phyloP scores from a whole-genome alignment of 352 stramenopile genomes.

The Phytophthora melonis region DNA sequence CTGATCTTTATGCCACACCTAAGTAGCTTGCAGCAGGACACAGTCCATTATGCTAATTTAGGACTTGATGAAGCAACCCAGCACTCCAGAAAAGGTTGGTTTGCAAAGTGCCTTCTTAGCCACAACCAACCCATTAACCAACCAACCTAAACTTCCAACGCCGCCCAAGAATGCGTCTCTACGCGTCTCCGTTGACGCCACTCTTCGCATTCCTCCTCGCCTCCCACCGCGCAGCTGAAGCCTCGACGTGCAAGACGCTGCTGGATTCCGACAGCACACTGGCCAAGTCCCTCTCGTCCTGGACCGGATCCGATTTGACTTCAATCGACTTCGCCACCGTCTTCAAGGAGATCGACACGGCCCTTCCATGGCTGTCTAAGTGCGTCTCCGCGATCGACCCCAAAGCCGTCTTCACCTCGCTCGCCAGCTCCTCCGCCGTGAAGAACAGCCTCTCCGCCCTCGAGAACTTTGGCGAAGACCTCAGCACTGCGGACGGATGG shows the following conservation, averaged over 20 bases:
- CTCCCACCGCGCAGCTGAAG: background rate
- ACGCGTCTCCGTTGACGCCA: background rate
- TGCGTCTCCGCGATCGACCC: slow-evolving; percentile 50
- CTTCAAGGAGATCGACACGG: slow-evolving; percentile 36
- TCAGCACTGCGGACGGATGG: slow-evolving; percentile 6
- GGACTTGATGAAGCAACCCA: too few relatives aligned
- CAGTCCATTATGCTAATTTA: too few relatives aligned
- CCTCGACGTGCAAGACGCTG: slow-evolving; percentile 25
- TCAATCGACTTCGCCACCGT: slow-evolving; percentile 20
- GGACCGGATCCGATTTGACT: background rate
- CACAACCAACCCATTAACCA: too few relatives aligned
- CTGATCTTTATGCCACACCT: too few relatives aligned
- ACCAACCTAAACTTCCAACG: background rate
- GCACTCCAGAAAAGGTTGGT: too few relatives aligned
- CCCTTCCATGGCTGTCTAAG: slow-evolving; percentile 55
- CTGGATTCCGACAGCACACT: slow-evolving; percentile 14
- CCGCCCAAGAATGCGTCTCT: background rate
- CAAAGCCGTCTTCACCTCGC: slow-evolving; percentile 23
- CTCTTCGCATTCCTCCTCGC: background rate
- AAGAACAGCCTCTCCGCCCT: slow-evolving; percentile 38
- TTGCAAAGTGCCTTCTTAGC: too few relatives aligned
- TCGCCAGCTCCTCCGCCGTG: slow-evolving; percentile 23
- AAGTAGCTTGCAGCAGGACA: too few relatives aligned
- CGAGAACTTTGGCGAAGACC: slow-evolving; percentile 7
- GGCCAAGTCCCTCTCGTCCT: slow-evolving; percentile 2